Evolutionary conservation across 139 green algal species (phyloP).

Genomic region (Medakamo hakoo): DNA sequence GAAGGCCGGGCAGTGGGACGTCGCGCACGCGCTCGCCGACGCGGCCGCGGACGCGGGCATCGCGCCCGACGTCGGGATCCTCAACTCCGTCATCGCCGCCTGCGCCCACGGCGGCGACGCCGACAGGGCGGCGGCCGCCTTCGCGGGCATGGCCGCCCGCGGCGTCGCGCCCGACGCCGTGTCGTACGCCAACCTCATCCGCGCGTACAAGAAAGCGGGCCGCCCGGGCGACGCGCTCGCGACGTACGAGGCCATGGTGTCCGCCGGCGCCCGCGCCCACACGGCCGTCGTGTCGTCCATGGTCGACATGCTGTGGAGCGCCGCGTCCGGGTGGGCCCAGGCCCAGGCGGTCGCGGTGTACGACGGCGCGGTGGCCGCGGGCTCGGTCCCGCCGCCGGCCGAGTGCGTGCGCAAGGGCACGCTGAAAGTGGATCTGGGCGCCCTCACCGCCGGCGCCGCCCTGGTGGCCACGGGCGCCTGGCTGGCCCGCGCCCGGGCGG

Average conservation of each 20-base stretch:
- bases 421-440: not conserved
- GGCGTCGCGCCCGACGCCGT: conserved; percentile 66
- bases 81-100: conserved; percentile 68
- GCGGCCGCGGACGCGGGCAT: conserved; percentile 63
- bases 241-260: conserved; percentile 31
- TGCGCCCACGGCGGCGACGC: conserved; percentile 29
- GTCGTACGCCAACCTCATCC: conserved; percentile 73
- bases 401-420: conserved; percentile 7
- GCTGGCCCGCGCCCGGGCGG: conserved; percentile 9
- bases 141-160: conserved; percentile 27
- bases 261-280: conserved; percentile 27
- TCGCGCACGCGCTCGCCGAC: conserved; percentile 58
- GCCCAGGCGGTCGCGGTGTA: conserved; percentile 16
- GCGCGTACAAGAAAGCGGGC: conserved; percentile 41
- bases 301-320: conserved; percentile 25
- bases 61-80: conserved; percentile 66
- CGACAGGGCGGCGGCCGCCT: conserved; percentile 29
- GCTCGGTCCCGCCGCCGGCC: conserved; percentile 22
- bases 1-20: conserved; percentile 60
- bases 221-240: conserved; percentile 23
- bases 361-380: conserved; percentile 14
- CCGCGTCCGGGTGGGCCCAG: conserved; percentile 20
- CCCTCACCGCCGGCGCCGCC: not conserved
- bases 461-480: not conserved
- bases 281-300: conserved; percentile 31